phyloP scores from a whole-genome alignment of 208 protist genomes.

The Vickermania ingenoplastis region DNA sequence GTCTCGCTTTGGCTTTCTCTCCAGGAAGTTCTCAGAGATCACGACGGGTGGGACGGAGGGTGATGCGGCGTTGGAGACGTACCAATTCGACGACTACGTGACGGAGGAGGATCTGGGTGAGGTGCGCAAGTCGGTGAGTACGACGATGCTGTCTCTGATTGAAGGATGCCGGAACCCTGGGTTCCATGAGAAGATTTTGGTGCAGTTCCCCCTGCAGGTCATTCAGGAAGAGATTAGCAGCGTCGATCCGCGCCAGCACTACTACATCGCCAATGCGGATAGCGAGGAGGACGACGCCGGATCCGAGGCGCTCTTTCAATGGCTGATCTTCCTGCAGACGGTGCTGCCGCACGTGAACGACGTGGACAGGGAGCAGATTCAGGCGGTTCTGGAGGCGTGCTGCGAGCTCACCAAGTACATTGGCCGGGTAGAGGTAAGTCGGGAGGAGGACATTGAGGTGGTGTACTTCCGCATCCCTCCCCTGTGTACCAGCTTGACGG shows the following conservation, averaged over 20 bases:
- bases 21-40: background rate
- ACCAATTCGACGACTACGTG: slow-evolving; percentile 23
- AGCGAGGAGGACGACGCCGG: slow-evolving; percentile 30
- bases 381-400: slow-evolving; percentile 30
- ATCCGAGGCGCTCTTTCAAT: slow-evolving; percentile 63
- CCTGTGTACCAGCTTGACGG: slow-evolving; percentile 51
- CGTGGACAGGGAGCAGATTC: slow-evolving; percentile 29
- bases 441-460: slow-evolving; percentile 56
- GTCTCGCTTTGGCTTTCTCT: background rate
- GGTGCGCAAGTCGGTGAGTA: slow-evolving; percentile 44
- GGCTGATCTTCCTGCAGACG: slow-evolving; percentile 57
- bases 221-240: slow-evolving; percentile 36
- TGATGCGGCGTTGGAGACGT: background rate
- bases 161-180: slow-evolving; percentile 52
- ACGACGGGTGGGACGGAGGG: background rate
- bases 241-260: slow-evolving; percentile 17
- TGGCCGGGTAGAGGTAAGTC: slow-evolving; percentile 66
- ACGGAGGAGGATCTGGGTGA: slow-evolving; percentile 22
- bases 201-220: slow-evolving; percentile 41
- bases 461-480: slow-evolving; percentile 81
- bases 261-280: slow-evolving; percentile 24
- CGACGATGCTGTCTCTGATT: slow-evolving; percentile 49
- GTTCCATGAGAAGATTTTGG: slow-evolving; percentile 35
- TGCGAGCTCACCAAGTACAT: slow-evolving; percentile 26
- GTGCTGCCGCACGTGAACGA: slow-evolving; percentile 31